Percentiles rank a stretch among this genome's conserved stretches.
Conservation (phyloP, 1,139 yeast genomes). For the Taphrina confusa region DNA sequence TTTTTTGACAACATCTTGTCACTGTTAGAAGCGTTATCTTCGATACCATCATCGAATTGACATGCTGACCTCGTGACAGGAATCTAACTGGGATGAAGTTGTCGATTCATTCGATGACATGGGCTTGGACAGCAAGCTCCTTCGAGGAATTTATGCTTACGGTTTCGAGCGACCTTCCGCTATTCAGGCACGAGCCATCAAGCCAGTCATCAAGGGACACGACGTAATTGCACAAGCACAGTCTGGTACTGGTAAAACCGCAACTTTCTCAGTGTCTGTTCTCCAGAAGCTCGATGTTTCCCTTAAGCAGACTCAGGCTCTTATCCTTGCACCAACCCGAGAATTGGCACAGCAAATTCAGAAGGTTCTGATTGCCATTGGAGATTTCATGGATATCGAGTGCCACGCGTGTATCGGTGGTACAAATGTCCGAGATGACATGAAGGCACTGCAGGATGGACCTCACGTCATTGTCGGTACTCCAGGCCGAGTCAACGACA, state of each 20-base stretch:
- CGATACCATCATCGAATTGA: no score
- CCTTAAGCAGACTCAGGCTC: slow-evolving; percentile 63
- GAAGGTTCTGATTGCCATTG: slow-evolving; percentile 90
- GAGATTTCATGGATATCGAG: slow-evolving; percentile 87
- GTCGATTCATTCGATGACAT: slow-evolving; percentile 49
- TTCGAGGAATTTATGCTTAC: slow-evolving; percentile 80
- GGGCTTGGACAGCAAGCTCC: slow-evolving; percentile 50
- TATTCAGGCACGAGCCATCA: slow-evolving; percentile 96
- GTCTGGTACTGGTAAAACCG: slow-evolving; percentile 99
- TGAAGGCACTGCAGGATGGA: slow-evolving; percentile 86
- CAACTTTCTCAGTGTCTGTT: slow-evolving; percentile 96
- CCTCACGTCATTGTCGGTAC: slow-evolving; percentile 98
- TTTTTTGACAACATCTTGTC: no score
- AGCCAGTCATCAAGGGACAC: slow-evolving; percentile 92
- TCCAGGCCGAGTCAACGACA: slow-evolving; percentile 98
- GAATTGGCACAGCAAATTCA: slow-evolving; percentile 98
- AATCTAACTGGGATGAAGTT: slow-evolving; percentile 96
- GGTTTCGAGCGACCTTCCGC: slow-evolving; percentile 66
- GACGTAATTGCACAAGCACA: slow-evolving; percentile 99
- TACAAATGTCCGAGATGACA: slow-evolving; percentile 87
- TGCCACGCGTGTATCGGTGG: slow-evolving; percentile 99
- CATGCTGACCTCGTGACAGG: no score
- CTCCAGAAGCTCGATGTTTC: slow-evolving; percentile 54
- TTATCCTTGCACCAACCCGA: slow-evolving; percentile 97
- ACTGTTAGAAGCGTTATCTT: no score